Conservation (phyloP, 1,284 basidiomycete genomes). For the Paramarasmius palmivorus region DNA sequence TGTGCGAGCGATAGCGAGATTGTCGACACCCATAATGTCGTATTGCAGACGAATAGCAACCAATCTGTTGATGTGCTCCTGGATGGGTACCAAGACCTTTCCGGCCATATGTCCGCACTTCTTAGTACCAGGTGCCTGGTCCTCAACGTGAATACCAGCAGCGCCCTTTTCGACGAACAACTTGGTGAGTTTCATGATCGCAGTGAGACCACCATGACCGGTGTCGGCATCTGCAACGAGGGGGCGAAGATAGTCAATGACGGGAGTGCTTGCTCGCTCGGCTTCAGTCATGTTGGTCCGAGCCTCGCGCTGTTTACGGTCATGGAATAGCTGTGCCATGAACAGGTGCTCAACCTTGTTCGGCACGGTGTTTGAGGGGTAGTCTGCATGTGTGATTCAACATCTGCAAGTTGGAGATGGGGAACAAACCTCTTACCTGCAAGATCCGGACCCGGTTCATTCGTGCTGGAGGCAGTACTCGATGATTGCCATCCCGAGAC, state of each 20-base stretch:
- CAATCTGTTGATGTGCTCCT: constrained; percentile 80
- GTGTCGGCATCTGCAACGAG: constrained; percentile 85
- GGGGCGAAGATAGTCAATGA: constrained; percentile 68
- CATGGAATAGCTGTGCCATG: constrained; percentile 88
- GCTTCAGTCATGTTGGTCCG: constrained; percentile 72
- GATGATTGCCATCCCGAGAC: constrained; percentile 97
- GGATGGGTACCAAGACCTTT: constrained; percentile 79
- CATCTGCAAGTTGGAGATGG: background rate
- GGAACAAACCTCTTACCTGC: constrained; percentile 58
- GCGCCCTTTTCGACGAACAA: constrained; percentile 83
- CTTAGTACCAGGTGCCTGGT: constrained; percentile 84
- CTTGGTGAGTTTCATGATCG: constrained; percentile 79
- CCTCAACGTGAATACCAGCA: constrained; percentile 82
- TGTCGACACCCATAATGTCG: constrained; percentile 67
- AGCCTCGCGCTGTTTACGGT: constrained; percentile 82
- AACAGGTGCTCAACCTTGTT: constrained; percentile 90
- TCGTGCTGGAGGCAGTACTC: constrained; percentile 87
- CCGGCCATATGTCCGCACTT: constrained; percentile 87
- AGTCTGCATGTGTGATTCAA: constrained; percentile 51
- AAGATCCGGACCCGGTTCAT: constrained; percentile 98
- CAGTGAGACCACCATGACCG: constrained; percentile 81
- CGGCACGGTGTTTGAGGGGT: constrained; percentile 93
- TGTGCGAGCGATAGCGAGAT: constrained; percentile 76
- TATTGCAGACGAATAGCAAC: constrained; percentile 70
- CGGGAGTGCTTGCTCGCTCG: constrained; percentile 68